Base-by-base conservation (phyloP, 345 rosid species). In the Salix suchowensis region DNA sequence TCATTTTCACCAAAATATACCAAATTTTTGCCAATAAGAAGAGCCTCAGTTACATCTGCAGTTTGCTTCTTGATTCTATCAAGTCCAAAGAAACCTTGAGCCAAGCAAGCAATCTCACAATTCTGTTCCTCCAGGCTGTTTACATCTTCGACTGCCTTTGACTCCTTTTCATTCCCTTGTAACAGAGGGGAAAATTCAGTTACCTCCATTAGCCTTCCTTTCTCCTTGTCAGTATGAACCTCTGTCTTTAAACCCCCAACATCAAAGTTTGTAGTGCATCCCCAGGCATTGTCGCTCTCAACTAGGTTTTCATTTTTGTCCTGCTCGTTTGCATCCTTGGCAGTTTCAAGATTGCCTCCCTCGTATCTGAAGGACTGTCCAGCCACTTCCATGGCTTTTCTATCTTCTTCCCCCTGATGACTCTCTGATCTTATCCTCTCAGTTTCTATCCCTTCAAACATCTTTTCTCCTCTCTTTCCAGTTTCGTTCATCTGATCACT, bases 141-240 rank as follows among this genome's bases (percentile, higher is more conserved):
- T 71, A 52, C 83, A 81, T 77, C 71, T 84, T 78, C 88, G 79
- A 13, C 81, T 78, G 76, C 77, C 70, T 77, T 76, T 68, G 85
- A 76, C 68, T 83, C 86, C 76, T 80, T 81, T 77, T 72, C 85
- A 73, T 71, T 83, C 62, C 83, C 87, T 78, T 84, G 71, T 42
- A 74, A 72, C 48, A 74, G 85, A 77, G 62, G 70, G 66, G 79
- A 80, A 65, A 79, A 76, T 72, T 76, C 84, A 75, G 70, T 74
- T 75, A 26, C 81, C 77, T 77, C 81, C 70, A 78, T 76, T 54
- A 68, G 44, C 67, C 52, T 73, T 48, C 42, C 81, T 65, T 81
- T 82, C 54, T 75, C 86, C 69, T 79, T 80, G 71, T 76, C 60
- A 58, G 24, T 55, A 78, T 77, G 42, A 36, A 72, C 73, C 72